Conservation (phyloP, 495 filamentous ascomycete genomes). For the Immersiella caudata region DNA sequence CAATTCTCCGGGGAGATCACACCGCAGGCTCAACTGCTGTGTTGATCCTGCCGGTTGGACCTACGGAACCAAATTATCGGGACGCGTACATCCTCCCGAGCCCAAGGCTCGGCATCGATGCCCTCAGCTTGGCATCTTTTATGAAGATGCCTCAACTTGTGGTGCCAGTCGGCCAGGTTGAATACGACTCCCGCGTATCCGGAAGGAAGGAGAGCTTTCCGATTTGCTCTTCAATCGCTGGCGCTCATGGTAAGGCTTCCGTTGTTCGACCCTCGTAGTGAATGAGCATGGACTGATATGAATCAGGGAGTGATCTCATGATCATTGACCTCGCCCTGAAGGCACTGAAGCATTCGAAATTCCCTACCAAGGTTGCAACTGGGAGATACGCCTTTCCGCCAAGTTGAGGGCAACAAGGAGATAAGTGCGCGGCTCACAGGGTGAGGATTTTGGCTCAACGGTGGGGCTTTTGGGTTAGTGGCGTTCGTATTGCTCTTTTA, state of each 20-base stretch:
- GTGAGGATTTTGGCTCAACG: too few relatives aligned
- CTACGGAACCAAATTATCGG: slow-evolving; percentile 4
- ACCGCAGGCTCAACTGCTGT: background rate
- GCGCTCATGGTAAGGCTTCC: slow-evolving; percentile 1
- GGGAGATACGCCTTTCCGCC: slow-evolving; percentile 6
- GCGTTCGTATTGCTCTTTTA: too few relatives aligned
- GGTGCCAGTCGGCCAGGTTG: slow-evolving; percentile 6
- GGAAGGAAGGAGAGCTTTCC: slow-evolving; percentile 10
- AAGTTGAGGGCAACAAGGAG: background rate
- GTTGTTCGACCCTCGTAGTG: background rate
- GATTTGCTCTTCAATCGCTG: slow-evolving; percentile 3
- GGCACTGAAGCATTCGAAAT: background rate
- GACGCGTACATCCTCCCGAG: background rate
- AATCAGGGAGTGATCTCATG: slow-evolving; percentile 11
- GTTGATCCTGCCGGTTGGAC: slow-evolving; percentile 12
- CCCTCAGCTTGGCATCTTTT: slow-evolving; percentile 6
- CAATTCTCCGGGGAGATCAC: slow-evolving; percentile 1
- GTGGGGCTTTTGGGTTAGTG: too few relatives aligned
- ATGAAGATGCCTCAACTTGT: slow-evolving; percentile 14
- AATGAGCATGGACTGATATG: background rate
- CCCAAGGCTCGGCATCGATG: slow-evolving; percentile 3
- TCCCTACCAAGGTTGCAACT: background rate
- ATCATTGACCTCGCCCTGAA: background rate
- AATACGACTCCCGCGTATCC: slow-evolving; percentile 2
- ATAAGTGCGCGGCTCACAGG: too few relatives aligned